A percentile compares a stretch with the other conserved stretches of the same genome.
These are phyloP conservation scores for Volvox carteri DNA, from an alignment of 163 green algal species.

Conservation along the genomic window DNA sequence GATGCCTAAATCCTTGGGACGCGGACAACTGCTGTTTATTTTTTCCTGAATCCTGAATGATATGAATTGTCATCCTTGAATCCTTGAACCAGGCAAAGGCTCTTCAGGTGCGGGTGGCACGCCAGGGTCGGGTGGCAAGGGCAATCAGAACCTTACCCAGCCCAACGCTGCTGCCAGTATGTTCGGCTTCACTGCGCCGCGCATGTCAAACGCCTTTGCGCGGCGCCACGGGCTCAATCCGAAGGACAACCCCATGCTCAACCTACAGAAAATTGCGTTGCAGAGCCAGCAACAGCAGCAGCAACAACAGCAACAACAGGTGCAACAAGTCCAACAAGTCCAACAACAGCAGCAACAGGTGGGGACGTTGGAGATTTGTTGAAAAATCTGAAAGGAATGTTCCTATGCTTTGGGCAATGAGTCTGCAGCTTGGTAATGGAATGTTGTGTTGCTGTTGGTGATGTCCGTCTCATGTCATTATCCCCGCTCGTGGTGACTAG, in stretches of 20 bases:
- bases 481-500: no score
- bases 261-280: constrained; percentile 75
- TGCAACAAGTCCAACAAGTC: not conserved
- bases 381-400: no score
- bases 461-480: no score
- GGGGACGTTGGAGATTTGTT: no score
- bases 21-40: no score
- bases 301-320: constrained; percentile 26
- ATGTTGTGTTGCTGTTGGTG: no score
- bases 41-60: no score
- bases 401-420: no score
- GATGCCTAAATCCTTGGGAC: no score
- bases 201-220: constrained; percentile 83
- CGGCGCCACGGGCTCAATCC: constrained; percentile 76
- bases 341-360: not conserved
- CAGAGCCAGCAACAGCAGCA: constrained; percentile 54
- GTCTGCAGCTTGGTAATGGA: no score
- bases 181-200: constrained; percentile 68
- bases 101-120: not conserved
- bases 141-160: constrained; percentile 50
- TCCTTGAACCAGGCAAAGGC: constrained; percentile 51
- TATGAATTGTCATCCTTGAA: no score
- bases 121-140: not conserved
- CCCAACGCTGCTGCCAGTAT: constrained; percentile 46
- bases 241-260: constrained; percentile 75